Percentiles rank a stretch among this genome's conserved stretches.
Evolutionary conservation across 495 filamentous ascomycete species (phyloP).

Genomic region (Annulohypoxylon maeteangense): DNA sequence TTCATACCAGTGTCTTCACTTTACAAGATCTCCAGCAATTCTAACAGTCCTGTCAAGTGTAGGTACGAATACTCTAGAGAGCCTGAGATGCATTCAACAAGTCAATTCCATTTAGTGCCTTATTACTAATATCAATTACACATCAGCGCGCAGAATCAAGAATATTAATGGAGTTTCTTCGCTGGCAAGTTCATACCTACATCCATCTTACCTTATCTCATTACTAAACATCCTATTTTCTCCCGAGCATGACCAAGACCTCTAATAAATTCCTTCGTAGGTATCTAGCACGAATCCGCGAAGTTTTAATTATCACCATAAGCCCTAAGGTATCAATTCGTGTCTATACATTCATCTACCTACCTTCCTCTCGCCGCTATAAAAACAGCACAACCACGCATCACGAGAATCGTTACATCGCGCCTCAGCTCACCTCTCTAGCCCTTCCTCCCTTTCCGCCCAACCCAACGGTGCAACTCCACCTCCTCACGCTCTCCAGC

Average conservation of each 20-base stretch:
- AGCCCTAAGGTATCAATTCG: not conserved
- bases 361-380: not conserved
- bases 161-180: not conserved
- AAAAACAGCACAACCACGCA: not conserved
- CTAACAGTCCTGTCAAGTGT: not conserved
- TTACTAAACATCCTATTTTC: not conserved
- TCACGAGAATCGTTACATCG: slow-evolving; percentile 7
- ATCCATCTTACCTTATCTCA: not conserved
- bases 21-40: not conserved
- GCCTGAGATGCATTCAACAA: too few relatives aligned
- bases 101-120: not conserved
- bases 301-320: not conserved
- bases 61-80: too few relatives aligned
- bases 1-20: not conserved
- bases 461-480: not conserved
- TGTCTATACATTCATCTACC: not conserved
- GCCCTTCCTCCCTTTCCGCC: not conserved
- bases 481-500: not conserved
- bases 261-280: not conserved
- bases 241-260: not conserved
- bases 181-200: not conserved
- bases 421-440: not conserved
- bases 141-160: not conserved
- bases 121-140: not conserved
- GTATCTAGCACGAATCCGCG: slow-evolving; percentile 1